These are phyloP conservation scores for Hyphopichia wangnamkhiaoensis DNA, from an alignment of 1,139 yeast species.

Conservation along the genomic window DNA sequence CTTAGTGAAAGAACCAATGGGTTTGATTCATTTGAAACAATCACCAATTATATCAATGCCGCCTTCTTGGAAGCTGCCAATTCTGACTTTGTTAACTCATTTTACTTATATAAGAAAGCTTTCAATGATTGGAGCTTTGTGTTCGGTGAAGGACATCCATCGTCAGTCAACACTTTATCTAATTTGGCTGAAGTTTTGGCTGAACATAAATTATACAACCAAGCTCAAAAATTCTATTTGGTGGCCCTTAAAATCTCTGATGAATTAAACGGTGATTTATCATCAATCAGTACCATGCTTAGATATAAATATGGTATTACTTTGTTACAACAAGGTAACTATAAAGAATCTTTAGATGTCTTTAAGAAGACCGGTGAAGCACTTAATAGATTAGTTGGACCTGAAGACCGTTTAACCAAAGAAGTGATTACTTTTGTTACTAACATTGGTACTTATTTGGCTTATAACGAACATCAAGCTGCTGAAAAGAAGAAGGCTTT, in stretches of 20 bases:
- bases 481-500: constrained; percentile 13
- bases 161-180: constrained; percentile 62
- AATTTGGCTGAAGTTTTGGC: constrained; percentile 65
- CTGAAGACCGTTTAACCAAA: constrained; percentile 59
- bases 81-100: constrained; percentile 60
- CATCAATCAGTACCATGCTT: constrained; percentile 60
- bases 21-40: constrained; percentile 73
- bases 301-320: constrained; percentile 70
- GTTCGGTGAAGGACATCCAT: constrained; percentile 67
- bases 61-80: constrained; percentile 70
- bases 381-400: constrained; percentile 59
- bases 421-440: constrained; percentile 67
- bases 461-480: constrained; percentile 25
- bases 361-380: constrained; percentile 56
- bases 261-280: constrained; percentile 53
- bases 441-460: constrained; percentile 46
- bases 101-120: constrained; percentile 64
- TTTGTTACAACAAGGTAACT: constrained; percentile 32
- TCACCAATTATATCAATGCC: constrained; percentile 71
- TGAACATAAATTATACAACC: constrained; percentile 41
- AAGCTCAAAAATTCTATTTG: constrained; percentile 48
- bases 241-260: constrained; percentile 49
- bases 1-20: constrained; percentile 83
- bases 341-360: constrained; percentile 6
- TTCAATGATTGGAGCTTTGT: constrained; percentile 56